phyloP scores from a whole-genome alignment of 1,139 yeast genomes.

The Hemisphaericaspora lyxosophila region DNA sequence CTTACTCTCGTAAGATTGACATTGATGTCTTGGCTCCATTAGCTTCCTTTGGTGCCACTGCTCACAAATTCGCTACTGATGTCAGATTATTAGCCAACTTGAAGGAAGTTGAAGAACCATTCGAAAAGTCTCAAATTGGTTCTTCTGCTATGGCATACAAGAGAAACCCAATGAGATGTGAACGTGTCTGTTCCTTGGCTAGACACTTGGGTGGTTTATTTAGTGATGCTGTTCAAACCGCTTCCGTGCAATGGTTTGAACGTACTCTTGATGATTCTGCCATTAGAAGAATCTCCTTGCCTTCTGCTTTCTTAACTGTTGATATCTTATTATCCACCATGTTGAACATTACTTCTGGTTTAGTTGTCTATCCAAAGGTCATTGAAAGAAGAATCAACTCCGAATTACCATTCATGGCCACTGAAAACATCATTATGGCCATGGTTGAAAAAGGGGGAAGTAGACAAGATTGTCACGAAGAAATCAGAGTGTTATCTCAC shows the following conservation, averaged over 20 bases:
- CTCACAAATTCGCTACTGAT: slow-evolving; percentile 98
- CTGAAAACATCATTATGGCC: slow-evolving; percentile 98
- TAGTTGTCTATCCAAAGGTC: slow-evolving; percentile 97
- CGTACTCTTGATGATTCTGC: slow-evolving; percentile 98
- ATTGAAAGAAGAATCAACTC: slow-evolving; percentile 93
- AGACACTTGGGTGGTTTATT: slow-evolving; percentile 91
- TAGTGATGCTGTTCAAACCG: slow-evolving; percentile 93
- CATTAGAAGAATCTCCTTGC: slow-evolving; percentile 93
- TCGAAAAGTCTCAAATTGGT: slow-evolving; percentile 96
- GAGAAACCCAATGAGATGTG: slow-evolving; percentile 99
- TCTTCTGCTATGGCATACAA: slow-evolving; percentile 99
- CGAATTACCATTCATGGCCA: slow-evolving; percentile 99
- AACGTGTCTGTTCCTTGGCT: slow-evolving; percentile 94
- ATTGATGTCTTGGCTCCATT: slow-evolving; percentile 91
- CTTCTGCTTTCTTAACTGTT: slow-evolving; percentile 94
- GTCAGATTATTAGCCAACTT: slow-evolving; percentile 92
- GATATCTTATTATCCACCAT: slow-evolving; percentile 89
- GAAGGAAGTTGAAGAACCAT: slow-evolving; percentile 97
- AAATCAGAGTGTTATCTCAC: slow-evolving; percentile 93
- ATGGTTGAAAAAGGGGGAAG: slow-evolving; percentile 98
- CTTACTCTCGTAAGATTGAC: slow-evolving; percentile 96
- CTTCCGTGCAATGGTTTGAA: slow-evolving; percentile 99
- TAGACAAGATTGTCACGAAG: slow-evolving; percentile 98
- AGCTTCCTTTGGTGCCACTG: slow-evolving; percentile 93
- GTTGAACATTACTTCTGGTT: slow-evolving; percentile 88